Conservation (phyloP, 2,329 filamentous ascomycete species). For the Epichloe elymi region DNA sequence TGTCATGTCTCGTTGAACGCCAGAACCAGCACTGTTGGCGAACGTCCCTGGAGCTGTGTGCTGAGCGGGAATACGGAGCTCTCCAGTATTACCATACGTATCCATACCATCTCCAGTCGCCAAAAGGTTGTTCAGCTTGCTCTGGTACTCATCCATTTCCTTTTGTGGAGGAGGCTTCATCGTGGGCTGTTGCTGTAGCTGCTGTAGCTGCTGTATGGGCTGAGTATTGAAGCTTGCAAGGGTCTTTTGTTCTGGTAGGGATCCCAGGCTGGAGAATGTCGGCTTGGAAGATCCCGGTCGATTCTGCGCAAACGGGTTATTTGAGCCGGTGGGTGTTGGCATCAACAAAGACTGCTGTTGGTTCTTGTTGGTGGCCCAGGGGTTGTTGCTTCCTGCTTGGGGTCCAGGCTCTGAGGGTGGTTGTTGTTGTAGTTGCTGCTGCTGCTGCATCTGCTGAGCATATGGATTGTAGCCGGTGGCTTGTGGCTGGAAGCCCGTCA, state of each 20-base stretch:
- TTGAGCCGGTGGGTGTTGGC: constrained; percentile 83
- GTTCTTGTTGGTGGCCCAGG: constrained; percentile 59
- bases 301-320: constrained; percentile 91
- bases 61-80: constrained; percentile 87
- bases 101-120: constrained; percentile 85
- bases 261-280: constrained; percentile 57
- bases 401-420: constrained; percentile 42
- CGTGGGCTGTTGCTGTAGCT: constrained; percentile 23
- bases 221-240: constrained; percentile 46
- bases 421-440: constrained; percentile 14
- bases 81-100: constrained; percentile 94
- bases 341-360: constrained; percentile 50
- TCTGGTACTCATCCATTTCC: constrained; percentile 49
- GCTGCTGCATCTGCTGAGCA: constrained; percentile 28
- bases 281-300: constrained; percentile 41
- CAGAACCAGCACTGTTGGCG: constrained; percentile 84
- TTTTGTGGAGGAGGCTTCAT: constrained; percentile 30
- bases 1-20: constrained; percentile 60
- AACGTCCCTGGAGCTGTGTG: constrained; percentile 94
- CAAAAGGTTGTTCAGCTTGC: constrained; percentile 75
- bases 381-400: constrained; percentile 82
- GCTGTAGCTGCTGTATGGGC: constrained; percentile 29
- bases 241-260: constrained; percentile 74
- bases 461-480: constrained; percentile 43
- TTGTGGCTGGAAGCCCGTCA: constrained; percentile 36